These are phyloP conservation scores for Endoconidiophora polonica DNA, from an alignment of 2,329 filamentous ascomycete genomes.

Conservation along the genomic window DNA sequence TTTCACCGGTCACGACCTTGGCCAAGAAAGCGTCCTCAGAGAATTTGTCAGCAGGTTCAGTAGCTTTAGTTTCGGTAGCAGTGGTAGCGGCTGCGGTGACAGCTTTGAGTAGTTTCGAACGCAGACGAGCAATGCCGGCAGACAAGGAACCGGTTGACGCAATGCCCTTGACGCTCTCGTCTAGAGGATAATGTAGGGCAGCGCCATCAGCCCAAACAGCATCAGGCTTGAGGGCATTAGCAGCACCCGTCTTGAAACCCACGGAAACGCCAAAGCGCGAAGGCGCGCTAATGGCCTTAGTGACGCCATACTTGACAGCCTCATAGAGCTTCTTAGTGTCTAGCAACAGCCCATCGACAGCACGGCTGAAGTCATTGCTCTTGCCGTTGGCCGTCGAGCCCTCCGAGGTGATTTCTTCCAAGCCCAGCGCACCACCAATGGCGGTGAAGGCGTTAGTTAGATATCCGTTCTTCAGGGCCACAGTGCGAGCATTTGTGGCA, in stretches of 20 bases:
- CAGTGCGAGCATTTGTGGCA: not conserved
- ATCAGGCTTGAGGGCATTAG: conserved; percentile 28
- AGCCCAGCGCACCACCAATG: conserved; percentile 42
- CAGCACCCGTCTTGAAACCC: conserved; percentile 37
- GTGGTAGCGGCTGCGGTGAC: conserved; percentile 20
- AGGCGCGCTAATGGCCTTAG: conserved; percentile 40
- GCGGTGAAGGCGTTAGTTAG: conserved; percentile 43
- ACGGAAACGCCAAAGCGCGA: conserved; percentile 37
- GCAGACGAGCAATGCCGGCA: conserved; percentile 33
- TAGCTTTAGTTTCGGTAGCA: conserved; percentile 14
- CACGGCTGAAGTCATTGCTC: conserved; percentile 36
- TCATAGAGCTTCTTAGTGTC: conserved; percentile 38
- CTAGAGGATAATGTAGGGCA: conserved; percentile 42
- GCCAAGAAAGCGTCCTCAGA: conserved; percentile 34
- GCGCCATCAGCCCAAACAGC: conserved; percentile 38
- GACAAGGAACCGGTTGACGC: conserved; percentile 33
- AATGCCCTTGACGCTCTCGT: conserved; percentile 27
- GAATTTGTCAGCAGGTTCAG: conserved; percentile 24
- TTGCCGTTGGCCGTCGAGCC: conserved; percentile 34
- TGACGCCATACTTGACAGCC: conserved; percentile 39
- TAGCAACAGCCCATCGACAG: conserved; percentile 37
- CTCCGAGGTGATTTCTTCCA: conserved; percentile 47
- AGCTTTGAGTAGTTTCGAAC: conserved; percentile 37
- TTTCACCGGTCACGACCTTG: conserved; percentile 35
- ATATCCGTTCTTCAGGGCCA: conserved; percentile 38